Evolutionary conservation across 441 rosid species (phyloP).

Genomic region (Daphne laureola): DNA sequence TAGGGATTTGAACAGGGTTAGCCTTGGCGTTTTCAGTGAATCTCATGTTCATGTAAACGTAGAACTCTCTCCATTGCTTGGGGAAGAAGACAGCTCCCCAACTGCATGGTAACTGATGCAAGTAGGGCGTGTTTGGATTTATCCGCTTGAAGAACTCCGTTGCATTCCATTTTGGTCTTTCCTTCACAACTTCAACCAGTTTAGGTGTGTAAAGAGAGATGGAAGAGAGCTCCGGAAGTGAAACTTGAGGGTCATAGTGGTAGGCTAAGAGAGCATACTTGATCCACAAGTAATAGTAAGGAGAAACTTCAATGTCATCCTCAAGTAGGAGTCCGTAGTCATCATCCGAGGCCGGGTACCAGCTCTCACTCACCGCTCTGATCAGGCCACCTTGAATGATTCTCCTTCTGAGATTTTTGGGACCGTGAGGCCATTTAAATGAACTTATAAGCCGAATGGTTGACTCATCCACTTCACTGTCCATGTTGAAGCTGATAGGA

Average conservation of each 20-base stretch:
- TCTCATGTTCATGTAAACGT: slow-evolving; percentile 97
- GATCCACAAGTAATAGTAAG: slow-evolving; percentile 88
- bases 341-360: slow-evolving; percentile 91
- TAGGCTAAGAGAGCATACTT: slow-evolving; percentile 87
- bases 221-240: slow-evolving; percentile 78
- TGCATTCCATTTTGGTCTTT: slow-evolving; percentile 89
- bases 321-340: slow-evolving; percentile 87
- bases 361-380: slow-evolving; percentile 97
- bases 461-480: slow-evolving; percentile 82
- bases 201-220: slow-evolving; percentile 89
- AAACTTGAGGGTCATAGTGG: slow-evolving; percentile 84
- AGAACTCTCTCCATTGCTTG: slow-evolving; percentile 95
- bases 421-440: slow-evolving; percentile 88
- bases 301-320: slow-evolving; percentile 96
- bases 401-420: slow-evolving; percentile 78
- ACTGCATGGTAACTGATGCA: slow-evolving; percentile 91
- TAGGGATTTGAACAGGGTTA: slow-evolving; percentile 92
- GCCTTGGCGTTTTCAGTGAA: slow-evolving; percentile 80
- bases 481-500: slow-evolving; percentile 89
- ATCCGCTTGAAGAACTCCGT: slow-evolving; percentile 75
- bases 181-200: slow-evolving; percentile 86
- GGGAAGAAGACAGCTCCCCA: slow-evolving; percentile 99
- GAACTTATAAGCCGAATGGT: slow-evolving; percentile 64
- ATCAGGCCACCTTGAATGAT: slow-evolving; percentile 98
- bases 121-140: slow-evolving; percentile 89